Percentiles rank a stretch among this genome's conserved stretches.
These are phyloP conservation scores for Elasticomyces elasticus DNA, from an alignment of 495 filamentous ascomycete genomes.

Conservation along the genomic window DNA sequence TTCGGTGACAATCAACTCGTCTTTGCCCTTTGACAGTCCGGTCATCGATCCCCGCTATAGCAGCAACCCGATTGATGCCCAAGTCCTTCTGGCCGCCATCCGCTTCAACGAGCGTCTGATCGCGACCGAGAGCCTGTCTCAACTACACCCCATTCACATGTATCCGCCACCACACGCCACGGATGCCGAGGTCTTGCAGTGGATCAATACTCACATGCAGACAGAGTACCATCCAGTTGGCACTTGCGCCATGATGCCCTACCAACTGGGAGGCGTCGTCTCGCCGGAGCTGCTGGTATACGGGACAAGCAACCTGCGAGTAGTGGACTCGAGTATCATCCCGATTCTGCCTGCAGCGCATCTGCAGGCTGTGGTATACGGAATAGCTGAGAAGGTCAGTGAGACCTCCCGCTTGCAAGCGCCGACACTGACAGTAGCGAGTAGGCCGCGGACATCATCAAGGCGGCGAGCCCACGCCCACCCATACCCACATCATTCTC, in stretches of 20 bases:
- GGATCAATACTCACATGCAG: constrained; percentile 9
- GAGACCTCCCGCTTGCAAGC: neutral
- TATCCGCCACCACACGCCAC: constrained; percentile 16
- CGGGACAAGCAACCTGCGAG: constrained; percentile 42
- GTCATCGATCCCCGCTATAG: constrained; percentile 28
- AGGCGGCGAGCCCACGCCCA: constrained; percentile 5
- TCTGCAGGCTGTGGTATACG: constrained; percentile 42
- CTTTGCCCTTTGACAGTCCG: constrained; percentile 19
- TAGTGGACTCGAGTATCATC: constrained; percentile 30
- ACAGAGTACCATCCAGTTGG: constrained; percentile 35
- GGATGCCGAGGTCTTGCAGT: constrained; percentile 15
- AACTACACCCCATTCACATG: constrained; percentile 26
- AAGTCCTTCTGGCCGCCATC: constrained; percentile 33
- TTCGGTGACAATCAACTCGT: constrained; percentile 16
- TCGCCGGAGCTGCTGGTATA: constrained; percentile 40
- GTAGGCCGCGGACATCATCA: constrained; percentile 20
- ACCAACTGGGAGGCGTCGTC: constrained; percentile 39
- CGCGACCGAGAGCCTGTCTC: constrained; percentile 28
- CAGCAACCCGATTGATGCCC: constrained; percentile 36
- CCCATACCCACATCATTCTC: neutral
- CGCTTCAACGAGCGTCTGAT: constrained; percentile 32
- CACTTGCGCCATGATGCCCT: constrained; percentile 43
- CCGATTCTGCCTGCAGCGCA: constrained; percentile 42
- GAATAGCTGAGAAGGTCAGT: constrained; percentile 38
- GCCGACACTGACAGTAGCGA: neutral